Conservation (phyloP, 768 basidiomycete genomes). For the Exsudoporus frostii region DNA sequence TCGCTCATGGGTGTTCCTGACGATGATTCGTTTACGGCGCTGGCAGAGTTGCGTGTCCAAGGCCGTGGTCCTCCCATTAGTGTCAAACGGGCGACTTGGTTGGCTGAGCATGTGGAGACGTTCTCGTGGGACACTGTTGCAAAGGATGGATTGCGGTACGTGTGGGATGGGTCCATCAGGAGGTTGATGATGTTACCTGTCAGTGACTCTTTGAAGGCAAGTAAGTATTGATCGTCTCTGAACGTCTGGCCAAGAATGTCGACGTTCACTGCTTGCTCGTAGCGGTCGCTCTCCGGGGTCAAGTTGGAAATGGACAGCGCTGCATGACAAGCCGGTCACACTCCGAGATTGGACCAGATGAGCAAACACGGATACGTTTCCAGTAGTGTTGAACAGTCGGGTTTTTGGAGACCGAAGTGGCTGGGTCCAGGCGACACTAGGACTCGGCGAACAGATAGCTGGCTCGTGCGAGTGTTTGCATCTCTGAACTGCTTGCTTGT, state of each 20-base stretch:
- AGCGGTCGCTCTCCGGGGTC: background rate
- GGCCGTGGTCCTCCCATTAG: conserved; percentile 7
- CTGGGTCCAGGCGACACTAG: background rate
- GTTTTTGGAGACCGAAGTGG: background rate
- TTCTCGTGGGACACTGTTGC: conserved; percentile 12
- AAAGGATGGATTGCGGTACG: conserved; percentile 5
- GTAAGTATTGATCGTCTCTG: background rate
- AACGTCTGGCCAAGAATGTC: too few relatives aligned
- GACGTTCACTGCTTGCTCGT: background rate
- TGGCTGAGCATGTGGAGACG: conserved; percentile 2
- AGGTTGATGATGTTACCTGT: background rate
- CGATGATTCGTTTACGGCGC: background rate
- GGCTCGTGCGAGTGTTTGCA: too few relatives aligned
- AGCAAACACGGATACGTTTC: background rate
- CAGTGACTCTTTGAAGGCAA: background rate
- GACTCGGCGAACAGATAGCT: too few relatives aligned
- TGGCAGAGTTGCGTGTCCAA: conserved; percentile 1
- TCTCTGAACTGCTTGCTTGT: background rate
- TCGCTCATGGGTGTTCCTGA: conserved; percentile 4
- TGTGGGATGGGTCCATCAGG: conserved; percentile 1
- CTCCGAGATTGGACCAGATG: background rate
- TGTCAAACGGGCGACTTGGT: background rate
- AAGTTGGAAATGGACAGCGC: background rate
- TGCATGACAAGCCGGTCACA: background rate
- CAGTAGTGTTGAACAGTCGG: background rate